Base-by-base conservation (phyloP, 139 green algal species). In the Marvania coccoides region DNA sequence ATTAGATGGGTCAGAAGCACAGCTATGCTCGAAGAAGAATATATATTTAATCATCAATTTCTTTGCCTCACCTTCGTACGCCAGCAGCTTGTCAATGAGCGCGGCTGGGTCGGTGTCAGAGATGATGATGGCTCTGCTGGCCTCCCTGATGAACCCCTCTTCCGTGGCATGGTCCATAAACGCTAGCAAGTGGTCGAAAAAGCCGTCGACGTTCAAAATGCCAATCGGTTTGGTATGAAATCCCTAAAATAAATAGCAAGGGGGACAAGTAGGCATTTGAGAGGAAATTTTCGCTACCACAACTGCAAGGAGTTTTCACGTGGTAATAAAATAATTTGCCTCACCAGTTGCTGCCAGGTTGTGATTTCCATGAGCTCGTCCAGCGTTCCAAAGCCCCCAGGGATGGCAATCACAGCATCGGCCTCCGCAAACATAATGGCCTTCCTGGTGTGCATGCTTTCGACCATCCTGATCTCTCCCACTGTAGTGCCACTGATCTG, bases 351-450 rank as follows among this genome's bases (percentile, higher is more conserved):
- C 56, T 88, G 80, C 88, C 88, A 95, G 4, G 88, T 95, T 24
- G 87, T 70, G 45, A 92, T 74, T 67, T 95, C 88, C 57, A 95
- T 51, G 23, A 87, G 64, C 79, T 95, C 88, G 67, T 95, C 88
- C 26, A 95, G 63, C 1, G 88, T 95, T 45, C 88, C 88, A 58
- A 85, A 88, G 15, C 88, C 83, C 19, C 84, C 88, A 3, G 89
- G 88, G 45, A 96, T 65, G 6, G 73, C 81, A n/a, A 96, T 83
- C 75, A 96, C 95, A 19, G 76, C 88, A 53, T 96, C 85, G 0
- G 85, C 76, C 33, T 85, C 58, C 5, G 79, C 62, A 40, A 84
- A 81, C 89, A 96, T 96, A 55, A 80, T 58, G 3, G 87, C 87
- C 77, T 93, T 95, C 53, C 88, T 74, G n/a, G 75, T 72, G 67